These are phyloP conservation scores for Wickerhamiella sorbophila DNA, from an alignment of 805 yeast genomes.

Conservation along the genomic window DNA sequence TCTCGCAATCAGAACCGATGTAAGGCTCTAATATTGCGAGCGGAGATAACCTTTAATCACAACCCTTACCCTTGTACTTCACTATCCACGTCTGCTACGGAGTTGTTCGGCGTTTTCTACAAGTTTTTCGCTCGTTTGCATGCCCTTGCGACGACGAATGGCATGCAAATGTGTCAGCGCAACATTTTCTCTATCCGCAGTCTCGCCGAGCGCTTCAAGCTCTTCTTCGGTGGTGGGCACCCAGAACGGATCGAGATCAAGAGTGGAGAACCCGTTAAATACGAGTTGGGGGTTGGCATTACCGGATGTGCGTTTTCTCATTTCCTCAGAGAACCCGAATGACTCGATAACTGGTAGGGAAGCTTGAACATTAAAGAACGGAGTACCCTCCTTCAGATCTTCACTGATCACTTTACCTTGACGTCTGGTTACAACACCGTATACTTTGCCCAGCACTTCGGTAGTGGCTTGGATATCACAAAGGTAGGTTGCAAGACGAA, in stretches of 20 bases:
- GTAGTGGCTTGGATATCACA: slow-evolving; percentile 93
- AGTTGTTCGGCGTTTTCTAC: slow-evolving; percentile 90
- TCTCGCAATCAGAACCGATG: too few species aligned
- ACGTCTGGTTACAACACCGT: slow-evolving; percentile 81
- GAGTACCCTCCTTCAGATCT: slow-evolving; percentile 97
- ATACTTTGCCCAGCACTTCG: slow-evolving; percentile 89
- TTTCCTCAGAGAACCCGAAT: slow-evolving; percentile 91
- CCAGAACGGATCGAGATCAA: slow-evolving; percentile 96
- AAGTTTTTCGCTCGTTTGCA: slow-evolving; percentile 79
- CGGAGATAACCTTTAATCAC: too few species aligned
- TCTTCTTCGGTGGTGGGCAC: slow-evolving; percentile 97
- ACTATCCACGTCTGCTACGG: not conserved
- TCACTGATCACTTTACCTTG: slow-evolving; percentile 77
- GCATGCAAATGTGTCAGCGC: slow-evolving; percentile 77
- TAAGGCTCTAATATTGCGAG: too few species aligned
- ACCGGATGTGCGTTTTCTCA: slow-evolving; percentile 84
- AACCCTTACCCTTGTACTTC: too few species aligned
- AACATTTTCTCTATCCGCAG: slow-evolving; percentile 81
- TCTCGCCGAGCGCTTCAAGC: slow-evolving; percentile 81
- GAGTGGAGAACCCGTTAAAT: slow-evolving; percentile 72
- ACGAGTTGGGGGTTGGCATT: slow-evolving; percentile 94
- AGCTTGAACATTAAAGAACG: slow-evolving; percentile 79
- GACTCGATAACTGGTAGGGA: slow-evolving; percentile 88
- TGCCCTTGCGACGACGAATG: slow-evolving; percentile 75
- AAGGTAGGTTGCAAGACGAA: slow-evolving; percentile 81